These are phyloP conservation scores for Caryopteris hybrid DNA, from an alignment of 305 asterid genomes.

Conservation along the genomic window DNA sequence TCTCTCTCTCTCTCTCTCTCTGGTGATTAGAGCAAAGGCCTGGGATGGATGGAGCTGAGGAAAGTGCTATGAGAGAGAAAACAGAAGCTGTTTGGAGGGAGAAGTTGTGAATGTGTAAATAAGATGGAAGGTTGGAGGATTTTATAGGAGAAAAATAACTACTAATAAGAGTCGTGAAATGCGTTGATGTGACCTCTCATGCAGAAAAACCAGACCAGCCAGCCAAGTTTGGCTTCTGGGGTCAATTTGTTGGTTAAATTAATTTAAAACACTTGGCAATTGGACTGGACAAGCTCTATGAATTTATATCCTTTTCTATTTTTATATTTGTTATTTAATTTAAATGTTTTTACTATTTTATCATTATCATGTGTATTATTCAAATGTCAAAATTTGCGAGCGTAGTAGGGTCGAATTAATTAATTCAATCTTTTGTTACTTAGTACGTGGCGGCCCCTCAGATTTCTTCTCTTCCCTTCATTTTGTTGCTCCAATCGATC, in stretches of 20 bases:
- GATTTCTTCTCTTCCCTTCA: neutral
- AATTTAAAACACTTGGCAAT: neutral
- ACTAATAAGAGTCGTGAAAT: neutral
- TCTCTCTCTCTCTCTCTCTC: neutral
- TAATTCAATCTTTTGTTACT: neutral
- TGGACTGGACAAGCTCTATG: neutral
- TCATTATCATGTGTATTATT: neutral
- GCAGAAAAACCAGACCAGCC: neutral
- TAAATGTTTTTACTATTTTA: too few relatives aligned
- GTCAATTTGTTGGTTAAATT: neutral
- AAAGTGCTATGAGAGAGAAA: neutral
- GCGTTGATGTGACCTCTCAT: neutral
- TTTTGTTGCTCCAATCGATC: neutral
- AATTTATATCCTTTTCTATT: too few relatives aligned
- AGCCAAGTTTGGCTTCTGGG: neutral
- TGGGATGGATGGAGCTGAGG: too few relatives aligned
- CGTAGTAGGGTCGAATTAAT: neutral
- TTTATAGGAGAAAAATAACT: constrained; percentile 26
- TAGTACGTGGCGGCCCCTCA: neutral
- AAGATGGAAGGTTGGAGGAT: neutral
- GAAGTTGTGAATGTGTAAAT: neutral
- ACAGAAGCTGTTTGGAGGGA: neutral
- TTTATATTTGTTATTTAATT: too few relatives aligned
- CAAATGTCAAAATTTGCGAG: constrained; percentile 6
- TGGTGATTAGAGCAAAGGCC: neutral